Evolutionary conservation across 768 basidiomycete species (phyloP).

Genomic region (Phaeolepiota aurea): DNA sequence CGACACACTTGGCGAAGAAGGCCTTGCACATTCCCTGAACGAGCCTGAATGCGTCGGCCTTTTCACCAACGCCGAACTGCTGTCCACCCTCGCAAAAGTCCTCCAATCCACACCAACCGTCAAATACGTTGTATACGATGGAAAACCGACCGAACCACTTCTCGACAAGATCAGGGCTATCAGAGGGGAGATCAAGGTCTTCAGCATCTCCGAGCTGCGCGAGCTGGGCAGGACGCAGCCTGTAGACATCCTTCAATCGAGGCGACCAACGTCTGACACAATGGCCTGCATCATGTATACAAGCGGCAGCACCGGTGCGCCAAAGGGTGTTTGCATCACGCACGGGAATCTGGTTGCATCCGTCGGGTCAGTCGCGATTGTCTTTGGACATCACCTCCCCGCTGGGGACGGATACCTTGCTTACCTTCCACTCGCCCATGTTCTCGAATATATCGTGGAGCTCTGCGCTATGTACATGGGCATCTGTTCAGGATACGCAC

Average conservation of each 20-base stretch:
- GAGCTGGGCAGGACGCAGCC: slow-evolving; percentile 52
- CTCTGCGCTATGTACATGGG: slow-evolving; percentile 66
- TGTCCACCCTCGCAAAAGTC: slow-evolving; percentile 70
- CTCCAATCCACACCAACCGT: slow-evolving; percentile 66
- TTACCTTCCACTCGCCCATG: slow-evolving; percentile 91
- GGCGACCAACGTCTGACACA: slow-evolving; percentile 32
- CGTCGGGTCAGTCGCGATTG: slow-evolving; percentile 68
- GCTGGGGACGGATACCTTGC: slow-evolving; percentile 71
- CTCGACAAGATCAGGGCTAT: slow-evolving; percentile 51
- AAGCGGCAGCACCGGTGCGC: slow-evolving; percentile 82
- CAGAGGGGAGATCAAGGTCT: slow-evolving; percentile 51
- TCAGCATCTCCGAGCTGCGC: slow-evolving; percentile 66
- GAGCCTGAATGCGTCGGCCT: slow-evolving; percentile 72
- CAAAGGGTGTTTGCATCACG: slow-evolving; percentile 89
- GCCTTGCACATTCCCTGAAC: slow-evolving; percentile 85
- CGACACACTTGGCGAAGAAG: slow-evolving; percentile 86
- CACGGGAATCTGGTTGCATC: slow-evolving; percentile 84
- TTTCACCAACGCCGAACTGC: slow-evolving; percentile 89
- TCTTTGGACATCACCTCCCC: slow-evolving; percentile 61
- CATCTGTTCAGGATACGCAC: slow-evolving; percentile 81
- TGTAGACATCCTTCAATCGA: slow-evolving; percentile 38
- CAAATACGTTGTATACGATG: slow-evolving; percentile 82
- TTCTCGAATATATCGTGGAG: slow-evolving; percentile 94
- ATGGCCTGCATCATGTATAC: slow-evolving; percentile 65
- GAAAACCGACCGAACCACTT: slow-evolving; percentile 40